phyloP scores from a whole-genome alignment of 2,329 filamentous ascomycete genomes.

The Dothistroma pini region DNA sequence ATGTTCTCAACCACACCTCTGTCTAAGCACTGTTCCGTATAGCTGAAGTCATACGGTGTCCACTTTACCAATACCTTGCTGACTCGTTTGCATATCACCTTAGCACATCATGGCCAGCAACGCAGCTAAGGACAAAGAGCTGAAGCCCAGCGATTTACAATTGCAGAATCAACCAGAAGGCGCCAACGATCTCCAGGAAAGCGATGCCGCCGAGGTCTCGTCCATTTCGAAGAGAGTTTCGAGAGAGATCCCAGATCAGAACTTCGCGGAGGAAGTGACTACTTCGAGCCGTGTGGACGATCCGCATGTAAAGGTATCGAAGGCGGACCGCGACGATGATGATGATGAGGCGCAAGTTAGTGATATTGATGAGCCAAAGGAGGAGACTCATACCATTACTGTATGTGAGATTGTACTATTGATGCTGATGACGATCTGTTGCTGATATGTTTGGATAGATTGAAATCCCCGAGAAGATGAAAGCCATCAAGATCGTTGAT shows the following conservation, averaged over 20 bases:
- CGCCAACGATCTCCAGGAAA: neutral
- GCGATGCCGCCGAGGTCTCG: neutral
- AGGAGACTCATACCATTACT: neutral
- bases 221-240: neutral
- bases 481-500: slow-evolving; percentile 35
- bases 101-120: neutral
- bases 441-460: neutral
- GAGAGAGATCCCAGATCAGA: neutral
- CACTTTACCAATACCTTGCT: neutral
- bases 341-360: neutral
- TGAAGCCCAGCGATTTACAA: neutral
- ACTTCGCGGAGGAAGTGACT: neutral
- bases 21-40: neutral
- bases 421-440: too few species aligned
- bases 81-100: neutral
- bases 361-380: slow-evolving; percentile 3
- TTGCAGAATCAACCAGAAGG: neutral
- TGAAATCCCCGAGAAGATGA: slow-evolving; percentile 28
- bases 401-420: neutral
- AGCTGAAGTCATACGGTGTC: neutral
- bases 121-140: neutral
- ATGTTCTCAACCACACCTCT: neutral
- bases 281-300: neutral
- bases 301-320: neutral
- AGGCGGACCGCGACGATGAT: neutral